Conservation (phyloP, 2,329 filamentous ascomycete species). For the Lizonia empirigonia region DNA sequence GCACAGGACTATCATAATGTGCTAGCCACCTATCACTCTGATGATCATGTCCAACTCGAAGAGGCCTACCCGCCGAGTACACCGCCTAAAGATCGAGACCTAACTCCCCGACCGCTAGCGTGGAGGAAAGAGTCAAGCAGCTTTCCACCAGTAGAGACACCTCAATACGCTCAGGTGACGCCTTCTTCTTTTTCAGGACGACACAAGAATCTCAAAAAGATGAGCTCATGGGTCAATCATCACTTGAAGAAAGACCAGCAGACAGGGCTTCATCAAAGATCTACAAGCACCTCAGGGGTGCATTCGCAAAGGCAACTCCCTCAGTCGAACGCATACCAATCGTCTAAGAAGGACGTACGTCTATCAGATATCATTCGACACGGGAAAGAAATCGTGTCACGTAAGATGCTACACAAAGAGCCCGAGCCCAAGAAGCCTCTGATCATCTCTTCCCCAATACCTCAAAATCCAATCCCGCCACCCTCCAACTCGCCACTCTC, state of each 20-base stretch:
- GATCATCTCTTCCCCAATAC: not conserved
- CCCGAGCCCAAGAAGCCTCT: not conserved
- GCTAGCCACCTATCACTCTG: constrained; percentile 33
- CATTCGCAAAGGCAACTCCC: not conserved
- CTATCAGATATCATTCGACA: constrained; percentile 2
- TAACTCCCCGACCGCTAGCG: constrained; percentile 24
- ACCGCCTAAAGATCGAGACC: constrained; percentile 11
- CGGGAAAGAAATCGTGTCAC: constrained; percentile 1
- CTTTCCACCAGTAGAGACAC: not conserved
- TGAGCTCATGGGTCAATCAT: constrained; percentile 13
- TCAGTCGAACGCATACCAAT: not conserved
- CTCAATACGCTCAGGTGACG: not conserved
- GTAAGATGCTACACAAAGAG: constrained; percentile 3
- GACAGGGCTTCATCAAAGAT: not conserved
- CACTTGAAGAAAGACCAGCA: not conserved
- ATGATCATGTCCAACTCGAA: constrained; percentile 2
- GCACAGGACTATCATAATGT: constrained; percentile 41
- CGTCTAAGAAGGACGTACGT: not conserved
- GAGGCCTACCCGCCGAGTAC: not conserved
- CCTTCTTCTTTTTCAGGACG: not conserved
- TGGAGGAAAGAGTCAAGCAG: constrained; percentile 26
- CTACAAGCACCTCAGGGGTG: not conserved
- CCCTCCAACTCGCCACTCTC: not conserved
- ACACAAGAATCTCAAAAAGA: constrained; percentile 2
- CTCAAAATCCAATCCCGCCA: not conserved